A percentile compares a stretch with the other conserved stretches of the same genome.
These are phyloP conservation scores for Pseudohalonectria lignicola DNA, from an alignment of 2,329 filamentous ascomycete species.

Conservation along the genomic window DNA sequence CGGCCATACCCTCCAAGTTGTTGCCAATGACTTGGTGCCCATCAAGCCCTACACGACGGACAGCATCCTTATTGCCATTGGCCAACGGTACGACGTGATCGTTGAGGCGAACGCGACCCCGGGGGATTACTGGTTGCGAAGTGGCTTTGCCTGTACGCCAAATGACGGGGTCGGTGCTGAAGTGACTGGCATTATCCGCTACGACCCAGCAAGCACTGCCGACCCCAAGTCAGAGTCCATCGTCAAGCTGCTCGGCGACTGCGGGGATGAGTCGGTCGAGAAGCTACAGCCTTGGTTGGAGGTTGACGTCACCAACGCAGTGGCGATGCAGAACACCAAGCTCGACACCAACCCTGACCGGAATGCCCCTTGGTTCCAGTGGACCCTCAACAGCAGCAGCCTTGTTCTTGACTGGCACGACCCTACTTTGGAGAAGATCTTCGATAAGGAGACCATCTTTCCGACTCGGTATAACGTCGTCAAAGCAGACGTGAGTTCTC, in stretches of 20 bases:
- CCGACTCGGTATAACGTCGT: slow-evolving; percentile 9
- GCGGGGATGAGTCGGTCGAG: slow-evolving; percentile 9
- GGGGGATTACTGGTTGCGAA: slow-evolving; percentile 5
- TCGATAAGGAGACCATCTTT: slow-evolving; percentile 4
- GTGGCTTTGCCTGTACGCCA: slow-evolving; percentile 4
- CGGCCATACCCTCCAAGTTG: slow-evolving; percentile 24
- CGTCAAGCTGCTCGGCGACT: slow-evolving; percentile 1
- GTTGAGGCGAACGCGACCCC: slow-evolving; percentile 7
- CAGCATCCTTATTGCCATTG: slow-evolving; percentile 33
- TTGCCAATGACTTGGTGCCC: slow-evolving; percentile 34
- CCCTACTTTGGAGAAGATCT: slow-evolving; percentile 8
- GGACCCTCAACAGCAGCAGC: slow-evolving; percentile 10
- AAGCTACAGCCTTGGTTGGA: slow-evolving; percentile 11
- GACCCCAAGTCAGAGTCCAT: slow-evolving; percentile 3
- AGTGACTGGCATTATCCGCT: slow-evolving; percentile 8
- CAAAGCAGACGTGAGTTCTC: slow-evolving; percentile 7
- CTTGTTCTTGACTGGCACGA: slow-evolving; percentile 10
- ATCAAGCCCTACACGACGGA: slow-evolving; percentile 33
- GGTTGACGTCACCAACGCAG: slow-evolving; percentile 5
- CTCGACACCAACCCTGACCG: slow-evolving; percentile 5
- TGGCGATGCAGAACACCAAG: neutral
- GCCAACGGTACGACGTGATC: slow-evolving; percentile 19
- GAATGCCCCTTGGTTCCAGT: slow-evolving; percentile 7
- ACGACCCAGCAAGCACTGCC: slow-evolving; percentile 4
- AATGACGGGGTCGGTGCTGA: slow-evolving; percentile 3